Percentiles rank a stretch among this genome's conserved stretches.
Evolutionary conservation across 202 grass and related monocot species (phyloP).

Genomic region (Bolboschoenoplectus hybrid): DNA sequence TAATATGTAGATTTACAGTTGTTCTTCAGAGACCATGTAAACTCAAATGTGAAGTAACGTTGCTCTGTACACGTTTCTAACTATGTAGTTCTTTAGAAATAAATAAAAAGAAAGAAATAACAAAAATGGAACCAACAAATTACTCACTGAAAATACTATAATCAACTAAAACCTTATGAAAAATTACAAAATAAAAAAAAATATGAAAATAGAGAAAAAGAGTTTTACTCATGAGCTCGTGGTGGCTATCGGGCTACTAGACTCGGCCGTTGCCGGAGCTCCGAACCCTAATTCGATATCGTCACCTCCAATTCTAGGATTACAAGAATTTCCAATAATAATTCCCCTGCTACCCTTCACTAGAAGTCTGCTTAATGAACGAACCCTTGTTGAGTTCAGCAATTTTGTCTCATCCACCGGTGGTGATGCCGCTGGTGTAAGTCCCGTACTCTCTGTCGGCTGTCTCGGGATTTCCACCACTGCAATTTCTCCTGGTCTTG

Average conservation of each 20-base stretch:
- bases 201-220: neutral
- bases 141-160: neutral
- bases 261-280: neutral
- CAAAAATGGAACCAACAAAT: slow-evolving; percentile 27
- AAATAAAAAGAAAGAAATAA: neutral
- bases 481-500: neutral
- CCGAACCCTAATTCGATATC: slow-evolving; percentile 31
- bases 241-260: slow-evolving; percentile 2
- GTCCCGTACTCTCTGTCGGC: neutral
- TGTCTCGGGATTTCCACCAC: neutral
- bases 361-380: slow-evolving; percentile 57
- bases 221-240: slow-evolving; percentile 33
- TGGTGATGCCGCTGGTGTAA: slow-evolving; percentile 27
- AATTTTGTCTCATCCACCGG: slow-evolving; percentile 55
- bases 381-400: slow-evolving; percentile 50
- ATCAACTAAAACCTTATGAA: slow-evolving; percentile 7
- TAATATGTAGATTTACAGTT: slow-evolving; percentile 34
- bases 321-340: slow-evolving; percentile 38
- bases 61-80: slow-evolving; percentile 20
- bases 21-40: slow-evolving; percentile 16
- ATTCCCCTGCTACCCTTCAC: slow-evolving; percentile 47
- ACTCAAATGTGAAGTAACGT: slow-evolving; percentile 31
- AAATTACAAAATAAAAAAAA: slow-evolving; percentile 4
- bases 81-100: neutral
- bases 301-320: slow-evolving; percentile 22